phyloP scores from a whole-genome alignment of 2,329 filamentous ascomycete genomes.

The Fusarium fracticaudum region DNA sequence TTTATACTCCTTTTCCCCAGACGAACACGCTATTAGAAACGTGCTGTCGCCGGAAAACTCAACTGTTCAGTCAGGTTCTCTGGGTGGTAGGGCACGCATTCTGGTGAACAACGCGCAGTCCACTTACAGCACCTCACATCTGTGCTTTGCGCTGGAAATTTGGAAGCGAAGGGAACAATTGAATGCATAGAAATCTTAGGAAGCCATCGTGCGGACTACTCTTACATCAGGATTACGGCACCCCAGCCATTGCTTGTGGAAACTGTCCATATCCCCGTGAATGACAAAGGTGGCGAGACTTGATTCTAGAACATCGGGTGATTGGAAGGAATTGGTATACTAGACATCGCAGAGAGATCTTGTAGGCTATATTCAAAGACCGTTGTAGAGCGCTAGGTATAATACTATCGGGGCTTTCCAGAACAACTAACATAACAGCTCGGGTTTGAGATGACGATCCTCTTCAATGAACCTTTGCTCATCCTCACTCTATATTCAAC shows the following conservation, averaged over 20 bases:
- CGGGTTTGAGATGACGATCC: background rate
- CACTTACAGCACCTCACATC: background rate
- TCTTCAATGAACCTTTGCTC: background rate
- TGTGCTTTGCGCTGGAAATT: background rate
- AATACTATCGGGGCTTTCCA: background rate
- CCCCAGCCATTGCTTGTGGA: background rate
- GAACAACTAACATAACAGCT: background rate
- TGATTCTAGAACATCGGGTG: background rate
- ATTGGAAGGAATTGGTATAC: background rate
- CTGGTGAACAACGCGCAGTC: background rate
- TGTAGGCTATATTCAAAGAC: background rate
- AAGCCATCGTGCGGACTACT: too few relatives aligned
- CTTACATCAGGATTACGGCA: background rate
- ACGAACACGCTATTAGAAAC: background rate
- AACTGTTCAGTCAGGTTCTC: background rate
- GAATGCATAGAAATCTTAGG: background rate
- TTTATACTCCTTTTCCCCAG: background rate
- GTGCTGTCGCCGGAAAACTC: background rate
- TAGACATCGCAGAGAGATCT: fast-evolving
- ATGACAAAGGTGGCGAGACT: background rate
- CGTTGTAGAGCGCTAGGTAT: background rate
- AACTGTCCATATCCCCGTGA: background rate
- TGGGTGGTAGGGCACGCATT: background rate
- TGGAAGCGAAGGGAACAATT: background rate
- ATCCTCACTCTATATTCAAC: background rate